Conservation (phyloP, 768 basidiomycete species). For the Lentinula sp. region DNA sequence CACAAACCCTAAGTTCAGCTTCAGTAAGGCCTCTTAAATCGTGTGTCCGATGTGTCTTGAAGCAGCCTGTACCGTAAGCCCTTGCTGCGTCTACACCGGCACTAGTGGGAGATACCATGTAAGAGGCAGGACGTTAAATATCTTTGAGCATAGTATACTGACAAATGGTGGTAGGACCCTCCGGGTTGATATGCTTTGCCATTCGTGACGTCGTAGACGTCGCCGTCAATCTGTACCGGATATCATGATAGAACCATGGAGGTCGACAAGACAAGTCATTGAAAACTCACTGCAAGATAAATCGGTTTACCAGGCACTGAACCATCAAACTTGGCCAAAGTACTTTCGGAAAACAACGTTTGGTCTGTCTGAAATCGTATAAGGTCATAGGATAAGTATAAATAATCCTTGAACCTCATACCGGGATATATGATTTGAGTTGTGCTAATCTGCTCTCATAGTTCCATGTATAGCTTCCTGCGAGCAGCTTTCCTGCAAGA, state of each 20-base stretch:
- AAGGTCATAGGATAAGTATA: background rate
- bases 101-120: constrained; percentile 24
- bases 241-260: background rate
- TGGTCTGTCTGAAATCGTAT: constrained; percentile 38
- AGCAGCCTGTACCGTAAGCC: constrained; percentile 92
- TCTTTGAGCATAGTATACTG: constrained; percentile 15
- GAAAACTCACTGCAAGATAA: constrained; percentile 71
- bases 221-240: constrained; percentile 70
- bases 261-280: constrained; percentile 1
- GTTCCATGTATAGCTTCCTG: constrained; percentile 85
- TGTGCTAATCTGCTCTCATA: constrained; percentile 58
- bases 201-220: constrained; percentile 88
- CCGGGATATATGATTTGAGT: constrained; percentile 60
- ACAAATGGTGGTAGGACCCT: constrained; percentile 77
- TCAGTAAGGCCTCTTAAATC: constrained; percentile 80
- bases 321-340: constrained; percentile 69
- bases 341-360: constrained; percentile 67
- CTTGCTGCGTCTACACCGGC: constrained; percentile 85
- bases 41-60: constrained; percentile 84
- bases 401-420: constrained; percentile 20
- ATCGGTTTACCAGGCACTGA: constrained; percentile 54
- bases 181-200: constrained; percentile 83
- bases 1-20: constrained; percentile 61
- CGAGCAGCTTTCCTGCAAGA: constrained; percentile 76
- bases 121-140: constrained; percentile 12